Percentiles rank a stretch among this genome's conserved stretches.
These are phyloP conservation scores for Fusarium secorum DNA, from an alignment of 2,329 filamentous ascomycete species.

Conservation along the genomic window DNA sequence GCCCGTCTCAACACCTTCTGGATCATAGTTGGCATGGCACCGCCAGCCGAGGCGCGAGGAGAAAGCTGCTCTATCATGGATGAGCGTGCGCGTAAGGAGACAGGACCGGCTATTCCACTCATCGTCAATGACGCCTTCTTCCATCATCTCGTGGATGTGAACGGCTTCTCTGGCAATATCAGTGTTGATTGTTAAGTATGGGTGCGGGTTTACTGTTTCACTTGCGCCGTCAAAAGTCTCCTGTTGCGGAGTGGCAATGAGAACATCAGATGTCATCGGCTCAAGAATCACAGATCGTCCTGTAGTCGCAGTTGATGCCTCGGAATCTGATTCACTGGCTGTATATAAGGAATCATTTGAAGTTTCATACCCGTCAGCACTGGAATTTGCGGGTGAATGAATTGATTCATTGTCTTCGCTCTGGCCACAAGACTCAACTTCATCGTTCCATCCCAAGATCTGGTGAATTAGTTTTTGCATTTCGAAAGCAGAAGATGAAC, in stretches of 20 bases:
- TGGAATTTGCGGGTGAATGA: not conserved
- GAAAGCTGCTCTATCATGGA: rapidly evolving
- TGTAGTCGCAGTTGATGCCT: not conserved
- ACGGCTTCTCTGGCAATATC: not conserved
- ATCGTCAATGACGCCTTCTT: not conserved
- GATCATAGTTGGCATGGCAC: not conserved
- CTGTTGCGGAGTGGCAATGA: rapidly evolving
- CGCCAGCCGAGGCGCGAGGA: not conserved
- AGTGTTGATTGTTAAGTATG: rapidly evolving
- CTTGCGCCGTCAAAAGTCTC: rapidly evolving
- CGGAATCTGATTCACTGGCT: rapidly evolving
- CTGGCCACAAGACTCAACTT: not conserved
- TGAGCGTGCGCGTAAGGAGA: not conserved
- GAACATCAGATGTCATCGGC: rapidly evolving
- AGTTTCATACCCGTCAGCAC: not conserved
- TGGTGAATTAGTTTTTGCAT: not conserved
- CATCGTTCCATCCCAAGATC: not conserved
- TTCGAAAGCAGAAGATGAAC: rapidly evolving
- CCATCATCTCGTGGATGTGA: not conserved
- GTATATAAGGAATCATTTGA: not conserved
- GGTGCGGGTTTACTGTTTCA: not conserved
- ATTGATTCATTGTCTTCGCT: rapidly evolving
- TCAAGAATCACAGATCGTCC: not conserved
- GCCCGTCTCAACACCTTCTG: rapidly evolving
- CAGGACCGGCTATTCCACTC: not conserved